Evolutionary conservation across 805 yeast genomes (phyloP), one percentile per base, ranked within the genome.

Genomic region (Ogataea zsoltii): DNA sequence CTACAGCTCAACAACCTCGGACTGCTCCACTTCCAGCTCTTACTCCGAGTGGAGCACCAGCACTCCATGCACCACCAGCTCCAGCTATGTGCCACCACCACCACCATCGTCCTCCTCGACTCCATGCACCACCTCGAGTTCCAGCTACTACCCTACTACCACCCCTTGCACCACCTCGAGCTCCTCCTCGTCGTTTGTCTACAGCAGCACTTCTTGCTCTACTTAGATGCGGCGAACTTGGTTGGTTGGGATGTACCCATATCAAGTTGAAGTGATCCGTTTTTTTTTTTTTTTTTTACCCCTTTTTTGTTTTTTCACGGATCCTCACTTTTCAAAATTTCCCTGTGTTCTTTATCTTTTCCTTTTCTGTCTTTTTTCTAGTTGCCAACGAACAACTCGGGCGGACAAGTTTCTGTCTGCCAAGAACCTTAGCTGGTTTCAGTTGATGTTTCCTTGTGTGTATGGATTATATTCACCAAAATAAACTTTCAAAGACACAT

Each of bases 1-100:
- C 48, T 44, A 58, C 37, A 21, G 7, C 13, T 28, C 32, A 14
- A 25, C 13, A 17, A 42, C 35, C 18, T 19, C 43, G 16, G 25
- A 23, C 30, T 41, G 46, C 33, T 19, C 42, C 18, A 31, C 25
- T 6, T 38, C 42, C 6, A 33, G 28, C 37, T 19, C 26, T 16
- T 32, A 15, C 35, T 16, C 5, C 33, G n/a, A 15, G 16, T 13
- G 16, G 16, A 14, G 17, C 23, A 17, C 16, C 21, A n/a, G n/a
- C n/a, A 19, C 39, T 23, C 9, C 30, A 13, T 28, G 32, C 29
- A 37, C 40, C 40, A 36, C 39, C 23, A 36, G 39, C 31, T 26
- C 32, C 12, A 26, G 32, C 31, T 36, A 25, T 5, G 21, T 23
- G 14, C 21, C 18, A 5, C 21, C 33, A 18, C 15, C 36, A 6